These are phyloP conservation scores for Fusarium albidum DNA, from an alignment of 2,329 filamentous ascomycete genomes.

Conservation along the genomic window DNA sequence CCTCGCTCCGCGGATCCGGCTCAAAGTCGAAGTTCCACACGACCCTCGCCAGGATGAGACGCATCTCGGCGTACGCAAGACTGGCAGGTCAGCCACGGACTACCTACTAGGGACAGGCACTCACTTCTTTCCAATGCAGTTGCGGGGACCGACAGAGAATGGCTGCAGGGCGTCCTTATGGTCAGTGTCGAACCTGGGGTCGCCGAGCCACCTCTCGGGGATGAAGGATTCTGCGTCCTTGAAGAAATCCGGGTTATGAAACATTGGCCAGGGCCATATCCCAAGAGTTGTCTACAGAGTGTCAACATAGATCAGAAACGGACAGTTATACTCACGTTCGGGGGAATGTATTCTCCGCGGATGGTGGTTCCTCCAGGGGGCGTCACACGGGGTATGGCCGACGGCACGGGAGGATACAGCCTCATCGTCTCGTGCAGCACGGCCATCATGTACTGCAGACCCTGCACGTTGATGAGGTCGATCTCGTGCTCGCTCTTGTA, in stretches of 20 bases:
- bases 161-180: slow-evolving; percentile 38
- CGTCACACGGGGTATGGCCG: slow-evolving; percentile 37
- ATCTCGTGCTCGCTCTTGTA: slow-evolving; percentile 51
- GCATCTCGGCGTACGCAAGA: slow-evolving; percentile 44
- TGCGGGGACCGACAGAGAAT: slow-evolving; percentile 42
- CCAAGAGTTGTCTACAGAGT: slow-evolving; percentile 45
- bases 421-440: slow-evolving; percentile 53
- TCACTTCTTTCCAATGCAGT: slow-evolving; percentile 46
- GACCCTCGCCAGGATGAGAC: slow-evolving; percentile 39
- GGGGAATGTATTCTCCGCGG: too few species aligned
- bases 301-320: slow-evolving; percentile 39
- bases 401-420: slow-evolving; percentile 42
- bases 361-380: slow-evolving; percentile 26
- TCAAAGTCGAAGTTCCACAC: slow-evolving; percentile 42
- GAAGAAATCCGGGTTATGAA: slow-evolving; percentile 45
- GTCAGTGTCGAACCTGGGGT: slow-evolving; percentile 34
- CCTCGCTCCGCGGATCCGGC: slow-evolving; percentile 35
- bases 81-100: slow-evolving; percentile 16
- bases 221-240: slow-evolving; percentile 44
- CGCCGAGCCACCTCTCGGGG: slow-evolving; percentile 49
- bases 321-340: too few species aligned
- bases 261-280: slow-evolving; percentile 45
- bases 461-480: slow-evolving; percentile 21
- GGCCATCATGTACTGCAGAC: slow-evolving; percentile 50
- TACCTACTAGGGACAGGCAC: neutral